Evolutionary conservation across 2,329 filamentous ascomycete species (phyloP).

Genomic region (Pleurostoma richardsiae): DNA sequence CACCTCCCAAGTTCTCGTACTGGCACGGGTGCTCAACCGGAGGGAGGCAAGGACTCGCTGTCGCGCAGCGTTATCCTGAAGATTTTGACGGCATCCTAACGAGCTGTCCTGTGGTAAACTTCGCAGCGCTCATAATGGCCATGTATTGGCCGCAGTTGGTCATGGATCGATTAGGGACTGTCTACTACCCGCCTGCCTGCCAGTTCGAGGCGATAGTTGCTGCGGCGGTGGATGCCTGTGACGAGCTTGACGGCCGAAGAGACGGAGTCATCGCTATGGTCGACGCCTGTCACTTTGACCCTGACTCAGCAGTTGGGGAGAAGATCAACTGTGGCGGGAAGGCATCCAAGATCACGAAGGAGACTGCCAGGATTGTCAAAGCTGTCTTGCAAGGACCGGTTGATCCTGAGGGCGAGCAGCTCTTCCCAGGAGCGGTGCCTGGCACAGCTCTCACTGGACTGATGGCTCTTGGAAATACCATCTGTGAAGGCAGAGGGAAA

Average conservation of each 20-base stretch:
- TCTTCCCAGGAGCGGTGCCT: not conserved
- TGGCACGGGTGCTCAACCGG: constrained; percentile 51
- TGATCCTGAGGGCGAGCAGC: not conserved
- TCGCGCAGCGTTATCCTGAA: constrained; percentile 43
- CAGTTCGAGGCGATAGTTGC: constrained; percentile 4
- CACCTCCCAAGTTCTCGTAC: constrained; percentile 39
- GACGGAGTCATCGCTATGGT: constrained; percentile 3
- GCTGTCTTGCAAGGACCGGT: constrained; percentile 2
- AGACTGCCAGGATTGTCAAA: constrained; percentile 5
- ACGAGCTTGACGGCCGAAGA: constrained; percentile 3
- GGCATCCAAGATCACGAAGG: not conserved
- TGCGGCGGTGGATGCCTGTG: constrained; percentile 2
- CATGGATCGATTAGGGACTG: constrained; percentile 14
- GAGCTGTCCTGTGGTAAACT: constrained; percentile 32
- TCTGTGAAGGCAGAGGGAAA: no score
- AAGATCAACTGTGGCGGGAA: no score
- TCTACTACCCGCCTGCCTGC: constrained; percentile 13
- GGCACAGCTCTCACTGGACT: not conserved
- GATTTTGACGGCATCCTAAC: constrained; percentile 51
- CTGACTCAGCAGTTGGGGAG: constrained; percentile 1
- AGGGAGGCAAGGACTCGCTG: constrained; percentile 47
- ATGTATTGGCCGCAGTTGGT: constrained; percentile 25
- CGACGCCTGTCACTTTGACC: constrained; percentile 2
- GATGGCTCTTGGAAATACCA: not conserved
- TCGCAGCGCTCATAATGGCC: constrained; percentile 1